These are phyloP conservation scores for Starmera stellimalicola DNA, from an alignment of 1,139 yeast species.

Conservation along the genomic window DNA sequence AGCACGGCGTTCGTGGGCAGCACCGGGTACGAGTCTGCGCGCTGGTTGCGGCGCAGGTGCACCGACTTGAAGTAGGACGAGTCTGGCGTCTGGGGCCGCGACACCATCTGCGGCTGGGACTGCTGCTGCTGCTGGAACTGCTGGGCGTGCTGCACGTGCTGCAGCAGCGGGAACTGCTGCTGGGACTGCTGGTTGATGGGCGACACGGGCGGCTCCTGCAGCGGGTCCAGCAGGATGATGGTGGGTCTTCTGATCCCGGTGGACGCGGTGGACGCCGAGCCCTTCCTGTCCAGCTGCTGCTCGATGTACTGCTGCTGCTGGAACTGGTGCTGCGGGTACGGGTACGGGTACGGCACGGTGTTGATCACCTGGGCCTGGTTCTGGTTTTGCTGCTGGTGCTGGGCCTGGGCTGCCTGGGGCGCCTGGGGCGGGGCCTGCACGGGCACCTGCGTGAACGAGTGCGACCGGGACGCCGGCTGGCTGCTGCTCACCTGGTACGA, in stretches of 20 bases:
- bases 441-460: neutral
- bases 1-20: too few species aligned
- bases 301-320: slow-evolving; percentile 9
- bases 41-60: slow-evolving; percentile 7
- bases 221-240: slow-evolving; percentile 4
- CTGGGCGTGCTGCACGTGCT: slow-evolving; percentile 8
- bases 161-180: slow-evolving; percentile 7
- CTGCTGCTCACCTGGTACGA: slow-evolving; percentile 16
- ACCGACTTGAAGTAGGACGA: slow-evolving; percentile 1
- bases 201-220: slow-evolving; percentile 6
- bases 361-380: slow-evolving; percentile 7
- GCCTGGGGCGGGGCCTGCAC: too few species aligned
- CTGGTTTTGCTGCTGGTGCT: slow-evolving; percentile 6
- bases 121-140: slow-evolving; percentile 11
- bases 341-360: slow-evolving; percentile 12
- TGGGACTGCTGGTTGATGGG: slow-evolving; percentile 5
- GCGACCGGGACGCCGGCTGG: slow-evolving; percentile 1
- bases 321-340: slow-evolving; percentile 12
- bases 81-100: slow-evolving; percentile 9
- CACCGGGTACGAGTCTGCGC: slow-evolving; percentile 16
- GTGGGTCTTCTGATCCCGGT: neutral
- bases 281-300: slow-evolving; percentile 4
- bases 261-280: neutral
- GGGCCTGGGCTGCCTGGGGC: too few species aligned
- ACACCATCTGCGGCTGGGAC: slow-evolving; percentile 12